Base-by-base conservation (phyloP, 257 asterid genomes). In the Gentiana macrophylla region DNA sequence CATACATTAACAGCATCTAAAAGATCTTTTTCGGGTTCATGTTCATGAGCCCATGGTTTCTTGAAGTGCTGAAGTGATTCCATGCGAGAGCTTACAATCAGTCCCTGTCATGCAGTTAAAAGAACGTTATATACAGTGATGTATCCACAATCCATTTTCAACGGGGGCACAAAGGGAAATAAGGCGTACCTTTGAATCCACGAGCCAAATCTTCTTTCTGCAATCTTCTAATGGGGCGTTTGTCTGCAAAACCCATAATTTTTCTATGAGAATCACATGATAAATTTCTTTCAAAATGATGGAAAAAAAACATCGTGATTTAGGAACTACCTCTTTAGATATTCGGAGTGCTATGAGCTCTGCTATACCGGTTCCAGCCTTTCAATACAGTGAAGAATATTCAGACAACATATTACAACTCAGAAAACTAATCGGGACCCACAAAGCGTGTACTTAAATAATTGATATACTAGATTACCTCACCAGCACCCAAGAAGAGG, bases 351-450 rank as follows among this genome's bases (percentile, higher is more conserved):
- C 93, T 50, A 89, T 89, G 65, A 89, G 97, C 77, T 89, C 97
- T 60, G 95, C 95, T 64, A 86, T 89, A 47, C 97, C 97, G 6
- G 97, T 89, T 70, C 95, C 97, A 75, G 95, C 97, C 93, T 89
- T 41, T 69, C 71, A 72, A 50, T 55, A 70, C 54, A 57, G 55
- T 67, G 72, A 74, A 35, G 47, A 56, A 47, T 47, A 35, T 55
- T 60, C 13, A 63, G 75, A 67, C 6, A 64, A 67, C 56, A 15
- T 36, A 35, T 24, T 24, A 24, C 24, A 50, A 56, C 32, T 48
- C 44, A 35, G 49, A 13, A n/a, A 37, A 7, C 12, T 10, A 55
- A 36, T 12, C 15, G 24, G 24, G 24, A 24, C 24, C 24, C 1
- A 24, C 24, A 24, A 24, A 24, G 24, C 24, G 24, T 24, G 24